These are phyloP conservation scores for Turnera subulata DNA, from an alignment of 345 rosid species.

Conservation along the genomic window DNA sequence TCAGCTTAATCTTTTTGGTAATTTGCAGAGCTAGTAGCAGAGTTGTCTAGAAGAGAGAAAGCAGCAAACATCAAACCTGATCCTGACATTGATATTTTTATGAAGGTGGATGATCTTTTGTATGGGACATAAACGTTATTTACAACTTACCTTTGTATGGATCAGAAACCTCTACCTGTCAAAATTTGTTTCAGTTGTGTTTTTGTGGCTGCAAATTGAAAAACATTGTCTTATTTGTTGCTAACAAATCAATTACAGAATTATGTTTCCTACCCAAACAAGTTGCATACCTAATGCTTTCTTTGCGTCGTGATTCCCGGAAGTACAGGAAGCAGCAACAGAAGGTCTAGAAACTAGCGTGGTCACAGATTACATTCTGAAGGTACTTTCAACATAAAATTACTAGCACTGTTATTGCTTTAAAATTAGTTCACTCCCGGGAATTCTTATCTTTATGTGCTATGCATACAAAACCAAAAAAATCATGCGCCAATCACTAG, in stretches of 20 bases:
- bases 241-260: no score
- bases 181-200: background rate
- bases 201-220: background rate
- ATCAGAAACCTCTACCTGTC: background rate
- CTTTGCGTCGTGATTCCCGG: no score
- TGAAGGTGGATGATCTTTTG: slow-evolving; percentile 43
- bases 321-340: slow-evolving; percentile 38
- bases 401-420: no score
- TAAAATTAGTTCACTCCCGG: no score
- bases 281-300: no score
- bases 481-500: no score
- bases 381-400: slow-evolving; percentile 32
- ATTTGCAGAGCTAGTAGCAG: slow-evolving; percentile 48
- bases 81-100: slow-evolving; percentile 65
- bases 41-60: slow-evolving; percentile 63
- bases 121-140: background rate
- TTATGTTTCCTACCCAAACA: no score
- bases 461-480: no score
- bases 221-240: no score
- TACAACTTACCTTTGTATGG: no score
- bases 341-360: slow-evolving; percentile 53
- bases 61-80: slow-evolving; percentile 67
- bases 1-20: background rate
- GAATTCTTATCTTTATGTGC: no score
- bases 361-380: slow-evolving; percentile 63